A percentile compares a stretch with the other conserved stretches of the same genome.
Conservation (phyloP, 768 basidiomycete genomes). For the Termitomyces sp. region DNA sequence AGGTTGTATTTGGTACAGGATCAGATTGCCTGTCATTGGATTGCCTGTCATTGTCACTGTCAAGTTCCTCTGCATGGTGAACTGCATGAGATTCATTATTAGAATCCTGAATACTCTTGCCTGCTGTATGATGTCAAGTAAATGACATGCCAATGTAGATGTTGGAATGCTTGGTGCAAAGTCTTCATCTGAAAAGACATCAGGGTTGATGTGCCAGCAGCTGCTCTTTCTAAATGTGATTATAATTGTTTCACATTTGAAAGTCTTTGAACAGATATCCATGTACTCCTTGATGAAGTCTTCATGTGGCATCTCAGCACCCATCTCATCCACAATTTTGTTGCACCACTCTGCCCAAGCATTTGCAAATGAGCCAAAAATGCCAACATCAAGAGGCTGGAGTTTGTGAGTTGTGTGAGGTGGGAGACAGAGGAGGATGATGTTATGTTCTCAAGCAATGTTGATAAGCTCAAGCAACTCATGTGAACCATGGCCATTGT, state of each 20-base stretch:
- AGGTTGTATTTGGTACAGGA: no score
- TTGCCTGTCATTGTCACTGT: not conserved
- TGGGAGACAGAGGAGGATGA: conserved; percentile 26
- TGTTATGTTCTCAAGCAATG: conserved; percentile 16
- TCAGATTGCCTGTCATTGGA: not conserved
- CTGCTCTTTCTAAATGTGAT: not conserved
- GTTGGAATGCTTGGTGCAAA: not conserved
- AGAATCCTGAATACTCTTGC: not conserved
- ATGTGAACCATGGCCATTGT: conserved; percentile 45
- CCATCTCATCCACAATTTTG: not conserved
- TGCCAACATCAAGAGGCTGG: conserved; percentile 34
- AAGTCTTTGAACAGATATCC: not conserved
- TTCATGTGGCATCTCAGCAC: not conserved
- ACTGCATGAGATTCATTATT: not conserved
- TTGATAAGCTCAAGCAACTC: conserved; percentile 19
- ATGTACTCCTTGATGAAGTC: conserved; percentile 3
- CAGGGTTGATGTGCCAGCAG: not conserved
- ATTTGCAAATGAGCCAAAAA: conserved; percentile 30
- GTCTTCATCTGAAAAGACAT: not conserved
- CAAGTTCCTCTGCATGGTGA: not conserved
- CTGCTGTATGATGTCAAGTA: not conserved
- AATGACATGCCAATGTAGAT: not conserved
- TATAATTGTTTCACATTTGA: not conserved
- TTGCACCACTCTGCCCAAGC: conserved; percentile 16
- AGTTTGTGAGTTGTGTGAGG: conserved; percentile 34